phyloP scores from a whole-genome alignment of 495 filamentous ascomycete genomes.

The Pseudomonodictys pantanalensis region DNA sequence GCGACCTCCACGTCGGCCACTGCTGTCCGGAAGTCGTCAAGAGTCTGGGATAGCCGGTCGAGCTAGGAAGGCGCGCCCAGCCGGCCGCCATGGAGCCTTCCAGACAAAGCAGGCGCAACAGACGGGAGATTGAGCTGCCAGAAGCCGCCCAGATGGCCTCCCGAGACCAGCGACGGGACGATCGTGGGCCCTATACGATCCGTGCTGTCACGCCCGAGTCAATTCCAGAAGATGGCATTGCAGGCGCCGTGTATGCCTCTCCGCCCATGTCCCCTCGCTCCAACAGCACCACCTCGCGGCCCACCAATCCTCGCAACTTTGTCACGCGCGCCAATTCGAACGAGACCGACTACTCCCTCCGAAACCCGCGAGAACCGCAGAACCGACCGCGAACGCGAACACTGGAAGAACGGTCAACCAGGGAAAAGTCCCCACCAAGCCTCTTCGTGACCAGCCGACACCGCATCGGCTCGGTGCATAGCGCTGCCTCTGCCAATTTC shows the following conservation, averaged over 20 bases:
- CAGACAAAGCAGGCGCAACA: conserved; percentile 16
- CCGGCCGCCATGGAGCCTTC: conserved; percentile 22
- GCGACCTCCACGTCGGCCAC: too few species aligned
- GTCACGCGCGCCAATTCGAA: conserved; percentile 30
- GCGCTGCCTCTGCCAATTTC: conserved; percentile 27
- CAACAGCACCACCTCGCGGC: conserved; percentile 7
- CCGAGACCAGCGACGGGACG: conserved; percentile 22
- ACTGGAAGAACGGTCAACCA: conserved; percentile 39
- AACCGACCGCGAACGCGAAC: conserved; percentile 43
- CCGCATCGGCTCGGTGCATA: conserved; percentile 43
- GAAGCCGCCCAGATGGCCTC: neutral
- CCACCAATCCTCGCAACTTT: conserved; percentile 27
- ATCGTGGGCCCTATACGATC: conserved; percentile 31
- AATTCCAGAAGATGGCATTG: conserved; percentile 32
- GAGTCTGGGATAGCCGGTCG: conserved; percentile 1
- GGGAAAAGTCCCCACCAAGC: conserved; percentile 36
- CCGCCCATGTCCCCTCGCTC: conserved; percentile 31
- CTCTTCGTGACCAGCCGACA: conserved; percentile 38
- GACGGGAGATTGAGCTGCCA: conserved; percentile 15
- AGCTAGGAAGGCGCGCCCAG: conserved; percentile 2
- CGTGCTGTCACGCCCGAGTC: conserved; percentile 39
- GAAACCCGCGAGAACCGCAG: conserved; percentile 19
- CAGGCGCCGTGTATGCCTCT: conserved; percentile 14
- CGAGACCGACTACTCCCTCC: conserved; percentile 30
- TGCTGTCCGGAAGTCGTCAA: too few species aligned